phyloP scores from a whole-genome alignment of 192 early-diverging fungal species.

The Coemansia sp. region DNA sequence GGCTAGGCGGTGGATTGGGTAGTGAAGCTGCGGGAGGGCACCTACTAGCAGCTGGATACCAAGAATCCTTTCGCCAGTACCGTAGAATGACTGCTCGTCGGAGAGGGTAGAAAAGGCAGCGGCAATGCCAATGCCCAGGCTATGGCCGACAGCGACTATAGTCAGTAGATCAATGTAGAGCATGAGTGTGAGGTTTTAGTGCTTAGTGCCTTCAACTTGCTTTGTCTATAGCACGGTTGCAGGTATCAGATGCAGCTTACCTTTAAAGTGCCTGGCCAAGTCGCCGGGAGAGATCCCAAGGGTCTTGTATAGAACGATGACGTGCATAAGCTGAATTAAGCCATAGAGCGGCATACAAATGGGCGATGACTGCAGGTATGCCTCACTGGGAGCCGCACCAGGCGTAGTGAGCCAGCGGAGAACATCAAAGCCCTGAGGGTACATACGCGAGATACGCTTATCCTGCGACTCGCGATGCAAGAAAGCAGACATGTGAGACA shows the following conservation, averaged over 20 bases:
- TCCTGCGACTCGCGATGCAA: constrained; percentile 58
- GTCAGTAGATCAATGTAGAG: background rate
- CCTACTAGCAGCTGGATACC: constrained; percentile 82
- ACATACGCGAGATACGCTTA: constrained; percentile 54
- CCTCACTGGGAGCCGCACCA: constrained; percentile 65
- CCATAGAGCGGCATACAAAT: constrained; percentile 83
- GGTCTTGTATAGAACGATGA: constrained; percentile 67
- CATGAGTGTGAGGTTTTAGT: background rate
- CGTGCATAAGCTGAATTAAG: constrained; percentile 82
- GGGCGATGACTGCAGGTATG: constrained; percentile 69
- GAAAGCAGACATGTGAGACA: constrained; percentile 70
- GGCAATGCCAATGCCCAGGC: constrained; percentile 86
- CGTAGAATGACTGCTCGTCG: constrained; percentile 75
- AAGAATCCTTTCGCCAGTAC: constrained; percentile 75
- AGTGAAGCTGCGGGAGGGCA: constrained; percentile 68
- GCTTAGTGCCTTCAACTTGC: background rate
- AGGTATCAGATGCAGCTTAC: constrained; percentile 9
- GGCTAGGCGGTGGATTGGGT: constrained; percentile 11
- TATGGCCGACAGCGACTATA: constrained; percentile 73
- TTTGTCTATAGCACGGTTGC: background rate
- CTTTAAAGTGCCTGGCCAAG: constrained; percentile 24
- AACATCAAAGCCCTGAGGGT: constrained; percentile 71
- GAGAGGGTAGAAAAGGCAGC: constrained; percentile 77
- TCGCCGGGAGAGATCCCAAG: constrained; percentile 57
- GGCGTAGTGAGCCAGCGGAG: constrained; percentile 74